Evolutionary conservation across 2,329 filamentous ascomycete species (phyloP), one percentile per base, ranked within the genome.

Genomic region (Fusarium sublunatum): DNA sequence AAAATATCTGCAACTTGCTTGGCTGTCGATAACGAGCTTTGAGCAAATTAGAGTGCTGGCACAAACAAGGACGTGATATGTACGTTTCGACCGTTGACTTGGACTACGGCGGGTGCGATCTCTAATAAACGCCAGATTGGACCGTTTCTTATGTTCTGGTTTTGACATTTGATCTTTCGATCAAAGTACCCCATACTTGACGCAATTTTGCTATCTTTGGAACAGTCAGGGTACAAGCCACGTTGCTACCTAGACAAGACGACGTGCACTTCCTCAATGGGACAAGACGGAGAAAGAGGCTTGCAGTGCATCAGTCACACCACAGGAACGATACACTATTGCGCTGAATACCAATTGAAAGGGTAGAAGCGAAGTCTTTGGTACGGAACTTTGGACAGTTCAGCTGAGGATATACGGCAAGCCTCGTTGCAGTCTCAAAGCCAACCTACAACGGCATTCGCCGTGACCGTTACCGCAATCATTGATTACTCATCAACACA

Each of bases 111-210:
- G 47, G 62, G 47, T 44, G 59, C 53, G 45, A 62, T 69, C 63
- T 70, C 64, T 70, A 65, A 70, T 70, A 70, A 70, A 65, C 65
- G 59, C 41, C 55, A 41, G 43, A 49, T 62, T 62, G 56, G 65
- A 57, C 50, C 64, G 51, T 57, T 58, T 53, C 52, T 61, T 35
- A 54, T 64, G 45, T 39, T 54, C 47, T 41, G 29, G 39, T 62
- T 62, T 53, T 58, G 24, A 61, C 44, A 63, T 45, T 63, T 64
- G 55, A 54, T 46, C 61, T 58, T 56, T 50, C 46, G 48, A 51
- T 34, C 61, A 48, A 44, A 53, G 38, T 66, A 45, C 58, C 40
- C 48, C 62, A 51, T 66, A 65, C 45, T 55, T 59, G 62, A 59
- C 62, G 62, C 58, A 65, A 66, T 58, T 38, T 39, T 49, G 29